A percentile compares a stretch with the other conserved stretches of the same genome.
These are phyloP conservation scores for Geranium rotundifolium DNA, from an alignment of 345 rosid genomes.

Conservation along the genomic window DNA sequence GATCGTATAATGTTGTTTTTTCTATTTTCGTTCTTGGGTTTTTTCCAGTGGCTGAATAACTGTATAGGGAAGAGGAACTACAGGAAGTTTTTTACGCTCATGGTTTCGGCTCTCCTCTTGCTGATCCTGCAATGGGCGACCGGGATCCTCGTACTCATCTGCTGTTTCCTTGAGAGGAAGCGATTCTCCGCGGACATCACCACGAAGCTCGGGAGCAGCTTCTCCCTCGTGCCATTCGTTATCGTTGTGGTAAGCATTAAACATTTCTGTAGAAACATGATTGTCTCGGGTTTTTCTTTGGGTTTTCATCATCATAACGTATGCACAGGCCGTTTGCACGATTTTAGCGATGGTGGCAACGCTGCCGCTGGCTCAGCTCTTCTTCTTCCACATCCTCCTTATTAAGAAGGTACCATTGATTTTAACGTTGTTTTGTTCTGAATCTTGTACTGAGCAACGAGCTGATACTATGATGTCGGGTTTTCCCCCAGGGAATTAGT, in stretches of 20 bases:
- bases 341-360: constrained; percentile 91
- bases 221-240: constrained; percentile 75
- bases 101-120: constrained; percentile 79
- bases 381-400: constrained; percentile 92
- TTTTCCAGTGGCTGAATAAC: constrained; percentile 97
- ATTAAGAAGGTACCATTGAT: constrained; percentile 55
- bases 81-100: constrained; percentile 82
- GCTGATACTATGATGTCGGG: too few relatives aligned
- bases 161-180: constrained; percentile 73
- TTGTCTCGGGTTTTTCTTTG: too few relatives aligned
- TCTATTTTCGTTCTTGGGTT: constrained; percentile 9
- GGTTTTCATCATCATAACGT: constrained; percentile 2
- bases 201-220: constrained; percentile 90
- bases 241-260: constrained; percentile 71
- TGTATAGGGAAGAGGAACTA: constrained; percentile 88
- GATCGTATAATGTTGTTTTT: constrained; percentile 9
- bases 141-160: constrained; percentile 69
- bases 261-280: neutral
- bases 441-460: neutral
- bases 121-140: constrained; percentile 90
- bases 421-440: neutral
- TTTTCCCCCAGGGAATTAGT: constrained; percentile 75
- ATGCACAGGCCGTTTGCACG: constrained; percentile 61
- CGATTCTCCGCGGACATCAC: constrained; percentile 55
- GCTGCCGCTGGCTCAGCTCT: constrained; percentile 85